Evolutionary conservation across 108 stramenopile genomes (phyloP), one percentile per base, ranked within the genome.

Genomic region (Epipyxis sp.): DNA sequence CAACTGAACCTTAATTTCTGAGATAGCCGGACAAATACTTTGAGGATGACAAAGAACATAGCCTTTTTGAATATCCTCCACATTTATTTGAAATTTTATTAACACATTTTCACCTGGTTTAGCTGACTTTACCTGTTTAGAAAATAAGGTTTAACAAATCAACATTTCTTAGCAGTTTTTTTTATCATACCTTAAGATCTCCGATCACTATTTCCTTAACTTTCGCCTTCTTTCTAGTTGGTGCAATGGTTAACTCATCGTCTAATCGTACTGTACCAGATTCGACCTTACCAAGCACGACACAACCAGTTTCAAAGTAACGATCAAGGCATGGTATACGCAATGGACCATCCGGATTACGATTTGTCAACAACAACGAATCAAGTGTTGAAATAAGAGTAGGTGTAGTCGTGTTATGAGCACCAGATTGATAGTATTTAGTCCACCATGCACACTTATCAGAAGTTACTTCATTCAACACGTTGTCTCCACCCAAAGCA

Each of bases 251-350:
- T 34, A 99, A 89, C 84, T 92, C 93, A 81, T 89, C 83, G 34
- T 97, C 97, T 30, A 85, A 86, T 39, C 88, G 85, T 57, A 99
- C 59, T 30, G 92, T 90, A 35, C 99, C 99, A 86, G 89, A 80
- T 83, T 97, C 99, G 1, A 99, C 95, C 90, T 99, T 97, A 54
- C 94, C 96, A 94, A 97, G 94, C 69, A 92, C 91, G 77, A 99
- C 96, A 2, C 93, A 94, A 43, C 99, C 99, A 74, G 97, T 90
- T 79, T 99, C 99, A 20, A 82, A 87, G 85, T 97, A 97, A 50
- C 97, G 91, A 80, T 99, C 97, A 45, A 99, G 80, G 27, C 98
- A 89, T 32, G 99, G 97, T 59, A 97, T 88, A 37, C 97, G 94
- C 1, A 99, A 80, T 25, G 97, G 30, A 65, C 30, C 61, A 16